phyloP scores from a whole-genome alignment of 2,329 filamentous ascomycete genomes.

The Penicillium sp. region DNA sequence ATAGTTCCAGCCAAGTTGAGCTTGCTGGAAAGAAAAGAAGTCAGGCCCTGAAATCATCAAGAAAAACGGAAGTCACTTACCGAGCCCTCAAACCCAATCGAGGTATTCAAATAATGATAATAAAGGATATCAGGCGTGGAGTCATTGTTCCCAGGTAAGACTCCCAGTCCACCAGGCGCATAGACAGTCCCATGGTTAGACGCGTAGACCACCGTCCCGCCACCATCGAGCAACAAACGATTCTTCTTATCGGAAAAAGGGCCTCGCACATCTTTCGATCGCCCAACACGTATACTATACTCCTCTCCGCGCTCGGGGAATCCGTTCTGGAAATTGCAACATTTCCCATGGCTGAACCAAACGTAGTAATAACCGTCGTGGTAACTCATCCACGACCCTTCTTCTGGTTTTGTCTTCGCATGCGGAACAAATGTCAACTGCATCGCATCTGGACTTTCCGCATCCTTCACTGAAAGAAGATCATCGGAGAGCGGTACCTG shows the following conservation, averaged over 20 bases:
- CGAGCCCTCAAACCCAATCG: slow-evolving; percentile 27
- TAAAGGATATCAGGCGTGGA: slow-evolving; percentile 37
- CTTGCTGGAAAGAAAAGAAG: slow-evolving; percentile 24
- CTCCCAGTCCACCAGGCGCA: slow-evolving; percentile 41
- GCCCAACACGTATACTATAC: slow-evolving; percentile 40
- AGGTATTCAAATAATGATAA: slow-evolving; percentile 43
- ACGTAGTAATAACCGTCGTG: slow-evolving; percentile 39
- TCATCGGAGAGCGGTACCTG: slow-evolving; percentile 36
- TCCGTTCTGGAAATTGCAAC: slow-evolving; percentile 32
- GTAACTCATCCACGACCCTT: slow-evolving; percentile 41
- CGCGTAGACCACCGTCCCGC: slow-evolving; percentile 38
- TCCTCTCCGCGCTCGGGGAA: slow-evolving; percentile 34
- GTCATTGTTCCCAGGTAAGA: slow-evolving; percentile 26
- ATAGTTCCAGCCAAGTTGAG: slow-evolving; percentile 40
- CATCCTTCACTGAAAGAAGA: slow-evolving; percentile 30
- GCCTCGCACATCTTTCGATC: slow-evolving; percentile 33
- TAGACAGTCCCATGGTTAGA: slow-evolving; percentile 42
- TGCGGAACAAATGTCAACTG: slow-evolving; percentile 31
- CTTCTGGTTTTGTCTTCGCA: slow-evolving; percentile 26
- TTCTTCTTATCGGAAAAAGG: slow-evolving; percentile 38
- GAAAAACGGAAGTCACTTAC: slow-evolving; percentile 22
- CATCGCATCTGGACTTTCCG: slow-evolving; percentile 22
- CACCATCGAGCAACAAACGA: slow-evolving; percentile 29
- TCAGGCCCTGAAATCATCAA: neutral
- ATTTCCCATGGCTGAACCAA: slow-evolving; percentile 44